Evolutionary conservation across 2,329 filamentous ascomycete genomes (phyloP).

Genomic region (Phaeosphaeriaceae sp.): DNA sequence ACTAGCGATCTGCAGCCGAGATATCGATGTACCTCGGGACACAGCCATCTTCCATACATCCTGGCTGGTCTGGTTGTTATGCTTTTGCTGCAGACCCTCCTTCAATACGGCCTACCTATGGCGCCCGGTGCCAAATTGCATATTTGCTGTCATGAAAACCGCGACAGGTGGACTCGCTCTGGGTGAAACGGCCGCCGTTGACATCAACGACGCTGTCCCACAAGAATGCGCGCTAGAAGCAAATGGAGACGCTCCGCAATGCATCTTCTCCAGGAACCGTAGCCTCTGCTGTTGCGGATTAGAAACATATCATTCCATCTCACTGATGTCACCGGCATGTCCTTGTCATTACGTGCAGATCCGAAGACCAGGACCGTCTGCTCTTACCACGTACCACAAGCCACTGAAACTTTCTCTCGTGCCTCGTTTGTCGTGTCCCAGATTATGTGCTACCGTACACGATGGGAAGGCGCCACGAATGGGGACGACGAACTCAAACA

Average conservation of each 20-base stretch:
- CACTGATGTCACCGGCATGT: neutral
- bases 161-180: neutral
- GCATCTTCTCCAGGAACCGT: neutral
- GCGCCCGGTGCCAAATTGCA: neutral
- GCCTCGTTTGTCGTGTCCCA: neutral
- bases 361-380: neutral
- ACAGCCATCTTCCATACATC: neutral
- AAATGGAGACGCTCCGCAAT: neutral
- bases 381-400: neutral
- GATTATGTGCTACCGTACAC: slow-evolving; percentile 6
- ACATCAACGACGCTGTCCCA: neutral
- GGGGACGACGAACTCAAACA: slow-evolving; percentile 1
- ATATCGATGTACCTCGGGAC: slow-evolving; percentile 6
- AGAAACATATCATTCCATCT: neutral
- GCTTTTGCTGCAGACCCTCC: neutral
- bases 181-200: neutral
- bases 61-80: neutral
- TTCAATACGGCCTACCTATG: neutral
- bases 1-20: slow-evolving; percentile 13
- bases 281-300: neutral
- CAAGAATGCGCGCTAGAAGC: neutral
- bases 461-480: slow-evolving; percentile 10
- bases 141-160: neutral
- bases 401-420: neutral
- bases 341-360: neutral